Conservation (phyloP, 2,329 filamentous ascomycete species). For the Xylariaceae sp. region DNA sequence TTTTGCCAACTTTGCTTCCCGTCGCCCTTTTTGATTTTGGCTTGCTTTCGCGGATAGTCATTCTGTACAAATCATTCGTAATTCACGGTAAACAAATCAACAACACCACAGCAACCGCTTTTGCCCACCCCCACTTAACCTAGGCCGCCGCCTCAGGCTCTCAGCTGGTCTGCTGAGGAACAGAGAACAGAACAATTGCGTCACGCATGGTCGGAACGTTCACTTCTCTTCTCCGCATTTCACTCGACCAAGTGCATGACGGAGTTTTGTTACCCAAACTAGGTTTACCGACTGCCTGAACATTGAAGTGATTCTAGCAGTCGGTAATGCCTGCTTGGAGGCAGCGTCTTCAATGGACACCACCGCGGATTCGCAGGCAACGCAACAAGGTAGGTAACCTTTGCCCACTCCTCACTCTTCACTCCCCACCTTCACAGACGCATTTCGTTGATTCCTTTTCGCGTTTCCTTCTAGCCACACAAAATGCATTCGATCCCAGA, state of each 20-base stretch:
- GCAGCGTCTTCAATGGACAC: slow-evolving; percentile 27
- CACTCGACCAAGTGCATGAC: slow-evolving; percentile 3
- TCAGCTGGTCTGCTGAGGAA: not conserved
- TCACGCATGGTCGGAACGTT: slow-evolving; percentile 2
- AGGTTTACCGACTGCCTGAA: slow-evolving; percentile 25
- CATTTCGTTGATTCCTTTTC: slow-evolving; percentile 4
- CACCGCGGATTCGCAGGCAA: slow-evolving; percentile 29
- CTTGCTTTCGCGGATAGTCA: no score
- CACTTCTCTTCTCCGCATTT: not conserved
- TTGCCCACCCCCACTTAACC: not conserved
- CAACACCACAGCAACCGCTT: not conserved
- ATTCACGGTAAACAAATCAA: not conserved
- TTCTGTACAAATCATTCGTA: no score
- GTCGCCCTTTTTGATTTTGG: no score
- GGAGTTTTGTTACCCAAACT: slow-evolving; percentile 6
- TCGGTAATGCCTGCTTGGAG: slow-evolving; percentile 21
- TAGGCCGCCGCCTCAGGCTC: not conserved
- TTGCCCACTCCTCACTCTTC: not conserved
- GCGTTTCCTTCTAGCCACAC: slow-evolving; percentile 55
- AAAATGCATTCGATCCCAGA: slow-evolving; percentile 74
- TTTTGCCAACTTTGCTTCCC: no score
- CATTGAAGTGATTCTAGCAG: slow-evolving; percentile 20
- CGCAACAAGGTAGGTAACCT: slow-evolving; percentile 29
- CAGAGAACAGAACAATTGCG: not conserved
- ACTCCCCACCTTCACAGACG: not conserved